Conservation (phyloP, 495 filamentous ascomycete genomes). For the Astrothelium macrocarpum region DNA sequence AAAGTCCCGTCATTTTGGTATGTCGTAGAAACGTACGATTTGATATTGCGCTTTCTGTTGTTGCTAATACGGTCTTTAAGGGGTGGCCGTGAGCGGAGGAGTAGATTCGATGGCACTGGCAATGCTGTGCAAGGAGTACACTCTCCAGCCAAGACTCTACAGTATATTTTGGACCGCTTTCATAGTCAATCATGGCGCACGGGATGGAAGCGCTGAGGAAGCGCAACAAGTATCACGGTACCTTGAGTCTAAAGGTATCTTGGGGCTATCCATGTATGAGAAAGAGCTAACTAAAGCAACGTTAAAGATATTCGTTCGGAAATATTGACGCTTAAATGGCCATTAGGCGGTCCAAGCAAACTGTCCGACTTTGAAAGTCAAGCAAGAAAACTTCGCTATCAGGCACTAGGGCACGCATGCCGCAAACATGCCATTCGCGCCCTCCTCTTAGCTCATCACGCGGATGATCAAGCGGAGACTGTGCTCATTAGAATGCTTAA, state of each 20-base stretch:
- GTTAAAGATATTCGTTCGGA: slow-evolving; percentile 37
- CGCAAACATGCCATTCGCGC: slow-evolving; percentile 36
- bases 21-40: background rate
- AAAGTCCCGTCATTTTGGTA: background rate
- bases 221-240: slow-evolving; percentile 49
- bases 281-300: slow-evolving; percentile 16
- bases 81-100: slow-evolving; percentile 80
- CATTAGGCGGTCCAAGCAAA: slow-evolving; percentile 29
- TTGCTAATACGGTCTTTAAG: slow-evolving; percentile 36
- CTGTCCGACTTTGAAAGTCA: slow-evolving; percentile 64
- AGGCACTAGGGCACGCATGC: slow-evolving; percentile 55
- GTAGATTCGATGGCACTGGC: slow-evolving; percentile 95
- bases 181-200: slow-evolving; percentile 69
- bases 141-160: slow-evolving; percentile 16
- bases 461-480: slow-evolving; percentile 81
- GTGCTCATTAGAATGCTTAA: slow-evolving; percentile 61
- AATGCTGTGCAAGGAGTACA: slow-evolving; percentile 45
- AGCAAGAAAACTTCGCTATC: slow-evolving; percentile 68
- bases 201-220: slow-evolving; percentile 59
- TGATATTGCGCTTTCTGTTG: background rate
- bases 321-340: slow-evolving; percentile 43
- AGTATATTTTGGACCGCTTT: slow-evolving; percentile 37
- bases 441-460: slow-evolving; percentile 72
- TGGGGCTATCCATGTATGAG: slow-evolving; percentile 12
- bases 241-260: slow-evolving; percentile 38